Evolutionary conservation across 441 rosid genomes (phyloP), one percentile per base, ranked within the genome.

Genomic region (Arabidopsis lyrata): DNA sequence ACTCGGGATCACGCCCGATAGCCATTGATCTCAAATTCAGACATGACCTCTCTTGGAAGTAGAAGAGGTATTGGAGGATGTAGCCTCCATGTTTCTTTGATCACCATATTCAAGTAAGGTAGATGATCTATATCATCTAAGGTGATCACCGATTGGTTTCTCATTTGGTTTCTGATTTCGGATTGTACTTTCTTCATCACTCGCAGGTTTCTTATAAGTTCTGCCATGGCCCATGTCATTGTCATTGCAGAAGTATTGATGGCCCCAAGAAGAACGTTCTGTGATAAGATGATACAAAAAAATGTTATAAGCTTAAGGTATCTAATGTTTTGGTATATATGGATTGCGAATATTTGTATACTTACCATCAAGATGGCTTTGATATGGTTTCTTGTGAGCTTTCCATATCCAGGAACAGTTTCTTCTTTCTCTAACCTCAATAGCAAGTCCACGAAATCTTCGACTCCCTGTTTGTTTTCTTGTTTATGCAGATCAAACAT

Each of bases 1-100:
- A 64, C 5, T 74, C 57, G 0, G 90, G 89, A 55, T 90, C 92
- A 60, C 89, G 74, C 1, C 83, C 96, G 2, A 90, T 83, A 12
- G 14, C 13, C 54, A 4, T 20, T 18, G 13, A 49, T 9, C 6
- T 49, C 54, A 49, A 49, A 49, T 1, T 49, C 54, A 9, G 54
- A 49, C 54, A 49, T 49, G 1, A 18, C 54, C 20, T 49, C 27
- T 49, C 54, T 49, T 48, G 53, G 53, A 8, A 48, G 5, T 5
- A 48, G 12, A 48, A 48, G 53, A 48, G 53, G 53, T 16, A 3
- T 6, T 18, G 54, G 54, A 49, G 54, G 54, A 9, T 49, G 27
- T 9, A 49, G 54, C 54, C 54, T 49, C 54, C 54, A 49, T 49
- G 54, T 8, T 49, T 49, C 54, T 49, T 49, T 49, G 54, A 49